These are phyloP conservation scores for Asterionellopsis glacialis DNA, from an alignment of 108 stramenopile genomes.

Conservation along the genomic window DNA sequence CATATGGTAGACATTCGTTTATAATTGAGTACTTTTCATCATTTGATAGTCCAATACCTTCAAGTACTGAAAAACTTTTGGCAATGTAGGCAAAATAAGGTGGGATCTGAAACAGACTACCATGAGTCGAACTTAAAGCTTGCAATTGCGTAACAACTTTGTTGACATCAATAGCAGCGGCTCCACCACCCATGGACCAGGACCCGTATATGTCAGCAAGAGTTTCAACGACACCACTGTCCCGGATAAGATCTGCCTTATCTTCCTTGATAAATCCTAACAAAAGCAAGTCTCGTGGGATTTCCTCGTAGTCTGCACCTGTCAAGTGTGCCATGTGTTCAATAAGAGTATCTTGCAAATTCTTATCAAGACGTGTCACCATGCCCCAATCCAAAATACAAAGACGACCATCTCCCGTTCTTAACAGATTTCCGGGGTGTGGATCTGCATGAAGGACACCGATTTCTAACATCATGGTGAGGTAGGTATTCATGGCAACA, in stretches of 20 bases:
- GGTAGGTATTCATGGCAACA: constrained; percentile 90
- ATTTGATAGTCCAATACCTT: constrained; percentile 91
- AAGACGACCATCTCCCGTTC: constrained; percentile 85
- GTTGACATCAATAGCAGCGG: constrained; percentile 87
- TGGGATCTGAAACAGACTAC: constrained; percentile 62
- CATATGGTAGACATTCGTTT: constrained; percentile 92
- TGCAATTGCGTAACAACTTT: constrained; percentile 76
- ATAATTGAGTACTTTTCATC: constrained; percentile 92
- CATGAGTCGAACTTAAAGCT: constrained; percentile 77
- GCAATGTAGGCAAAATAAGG: constrained; percentile 91
- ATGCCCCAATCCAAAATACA: constrained; percentile 93
- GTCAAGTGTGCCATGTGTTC: constrained; percentile 92
- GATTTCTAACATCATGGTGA: constrained; percentile 84
- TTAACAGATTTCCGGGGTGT: constrained; percentile 82
- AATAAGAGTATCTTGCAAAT: constrained; percentile 93
- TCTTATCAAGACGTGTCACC: constrained; percentile 89
- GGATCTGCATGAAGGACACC: constrained; percentile 87
- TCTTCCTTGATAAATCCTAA: constrained; percentile 86
- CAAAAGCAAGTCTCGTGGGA: constrained; percentile 91
- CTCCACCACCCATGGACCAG: constrained; percentile 88
- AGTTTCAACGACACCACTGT: constrained; percentile 84
- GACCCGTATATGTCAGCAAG: constrained; percentile 87
- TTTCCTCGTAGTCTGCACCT: constrained; percentile 88
- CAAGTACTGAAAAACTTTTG: constrained; percentile 87
- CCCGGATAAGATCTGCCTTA: constrained; percentile 72